A percentile compares a stretch with the other conserved stretches of the same genome.
phyloP scores from a whole-genome alignment of 2,329 filamentous ascomycete species.

The Dactylella cylindrospora region DNA sequence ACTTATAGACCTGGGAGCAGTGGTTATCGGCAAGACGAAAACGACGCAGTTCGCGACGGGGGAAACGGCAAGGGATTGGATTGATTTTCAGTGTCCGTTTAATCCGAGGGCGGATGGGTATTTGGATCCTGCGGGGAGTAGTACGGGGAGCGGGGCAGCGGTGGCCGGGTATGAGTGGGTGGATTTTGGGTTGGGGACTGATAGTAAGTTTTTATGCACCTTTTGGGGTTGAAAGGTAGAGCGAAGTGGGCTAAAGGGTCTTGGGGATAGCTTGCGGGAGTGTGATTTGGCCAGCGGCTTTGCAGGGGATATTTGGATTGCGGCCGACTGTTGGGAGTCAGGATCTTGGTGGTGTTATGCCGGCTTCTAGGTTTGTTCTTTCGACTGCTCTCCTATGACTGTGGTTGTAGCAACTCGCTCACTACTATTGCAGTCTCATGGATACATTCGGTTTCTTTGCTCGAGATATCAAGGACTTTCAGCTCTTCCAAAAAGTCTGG shows the following conservation, averaged over 20 bases:
- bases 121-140: slow-evolving; percentile 48
- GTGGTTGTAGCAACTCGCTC: neutral
- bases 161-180: slow-evolving; percentile 50
- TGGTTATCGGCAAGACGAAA: slow-evolving; percentile 60
- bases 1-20: slow-evolving; percentile 63
- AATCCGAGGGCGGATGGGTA: slow-evolving; percentile 50
- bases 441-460: slow-evolving; percentile 45
- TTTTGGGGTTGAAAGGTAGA: neutral
- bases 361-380: slow-evolving; percentile 31
- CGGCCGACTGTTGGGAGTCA: slow-evolving; percentile 41
- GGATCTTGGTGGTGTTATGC: slow-evolving; percentile 41
- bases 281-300: slow-evolving; percentile 43
- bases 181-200: slow-evolving; percentile 44
- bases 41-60: slow-evolving; percentile 55
- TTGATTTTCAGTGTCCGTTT: slow-evolving; percentile 49
- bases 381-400: neutral
- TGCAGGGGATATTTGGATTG: slow-evolving; percentile 44
- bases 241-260: neutral
- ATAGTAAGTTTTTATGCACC: slow-evolving; percentile 25
- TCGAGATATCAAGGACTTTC: slow-evolving; percentile 40
- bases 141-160: slow-evolving; percentile 48
- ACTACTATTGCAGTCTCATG: slow-evolving; percentile 7
- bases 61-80: slow-evolving; percentile 49
- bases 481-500: slow-evolving; percentile 38
- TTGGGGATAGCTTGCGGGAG: slow-evolving; percentile 40